These are phyloP conservation scores for Apiotrichum siamense DNA, from an alignment of 1,284 basidiomycete species.

Conservation along the genomic window DNA sequence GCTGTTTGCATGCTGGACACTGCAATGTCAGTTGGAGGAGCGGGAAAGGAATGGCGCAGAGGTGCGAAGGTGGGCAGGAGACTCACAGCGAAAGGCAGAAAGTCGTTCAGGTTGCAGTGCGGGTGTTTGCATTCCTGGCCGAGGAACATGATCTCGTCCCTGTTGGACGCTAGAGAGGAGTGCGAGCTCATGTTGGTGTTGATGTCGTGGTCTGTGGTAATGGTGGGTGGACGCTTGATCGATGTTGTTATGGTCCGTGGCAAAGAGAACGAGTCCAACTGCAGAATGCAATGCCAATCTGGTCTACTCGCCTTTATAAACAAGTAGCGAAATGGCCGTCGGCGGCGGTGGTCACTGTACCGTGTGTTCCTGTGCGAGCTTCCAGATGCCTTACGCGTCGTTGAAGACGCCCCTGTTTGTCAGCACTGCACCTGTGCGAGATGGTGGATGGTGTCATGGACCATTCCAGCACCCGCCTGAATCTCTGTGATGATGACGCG, in stretches of 20 bases:
- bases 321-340: not conserved
- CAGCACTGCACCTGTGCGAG: too few species aligned
- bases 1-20: slow-evolving; percentile 42
- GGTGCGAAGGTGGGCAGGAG: too few species aligned
- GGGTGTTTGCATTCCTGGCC: slow-evolving; percentile 43
- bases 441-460: not conserved
- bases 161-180: slow-evolving; percentile 10
- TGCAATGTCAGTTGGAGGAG: not conserved
- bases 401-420: too few species aligned
- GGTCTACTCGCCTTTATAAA: not conserved
- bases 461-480: not conserved
- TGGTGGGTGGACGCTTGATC: not conserved
- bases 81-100: slow-evolving; percentile 45
- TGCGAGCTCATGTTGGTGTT: slow-evolving; percentile 8
- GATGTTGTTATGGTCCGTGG: not conserved
- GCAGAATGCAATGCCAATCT: not conserved
- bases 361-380: not conserved
- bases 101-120: slow-evolving; percentile 45
- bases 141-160: slow-evolving; percentile 43
- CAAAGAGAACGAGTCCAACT: not conserved
- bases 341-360: not conserved
- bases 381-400: too few species aligned
- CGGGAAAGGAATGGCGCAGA: too few species aligned
- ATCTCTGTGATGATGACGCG: not conserved
- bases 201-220: not conserved